phyloP scores from a whole-genome alignment of 1,284 basidiomycete species.

The Chalciporus piperatoides region DNA sequence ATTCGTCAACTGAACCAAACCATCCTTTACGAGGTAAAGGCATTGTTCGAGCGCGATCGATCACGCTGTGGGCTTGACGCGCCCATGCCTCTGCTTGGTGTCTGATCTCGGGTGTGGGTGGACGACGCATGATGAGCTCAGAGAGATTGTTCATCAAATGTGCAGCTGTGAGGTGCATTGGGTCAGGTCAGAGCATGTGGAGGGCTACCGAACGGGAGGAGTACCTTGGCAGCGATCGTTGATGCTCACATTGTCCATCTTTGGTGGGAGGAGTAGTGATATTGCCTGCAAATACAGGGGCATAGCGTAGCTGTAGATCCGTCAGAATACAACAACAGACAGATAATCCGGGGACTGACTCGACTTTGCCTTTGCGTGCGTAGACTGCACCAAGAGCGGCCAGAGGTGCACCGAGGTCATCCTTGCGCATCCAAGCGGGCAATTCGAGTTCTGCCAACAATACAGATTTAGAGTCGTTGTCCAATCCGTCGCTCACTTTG shows the following conservation, averaged over 20 bases:
- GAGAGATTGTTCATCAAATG: constrained; percentile 68
- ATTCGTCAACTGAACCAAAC: constrained; percentile 16
- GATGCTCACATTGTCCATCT: constrained; percentile 33
- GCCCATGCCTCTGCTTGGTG: constrained; percentile 62
- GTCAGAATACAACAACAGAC: not conserved
- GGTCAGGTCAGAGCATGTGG: not conserved
- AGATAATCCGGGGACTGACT: constrained; percentile 43
- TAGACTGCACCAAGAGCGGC: constrained; percentile 68
- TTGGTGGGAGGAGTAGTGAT: constrained; percentile 58
- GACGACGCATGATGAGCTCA: constrained; percentile 51
- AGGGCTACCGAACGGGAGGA: not conserved
- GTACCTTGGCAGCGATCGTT: constrained; percentile 62
- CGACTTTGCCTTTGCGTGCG: constrained; percentile 49
- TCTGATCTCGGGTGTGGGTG: constrained; percentile 43
- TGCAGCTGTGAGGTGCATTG: constrained; percentile 44
- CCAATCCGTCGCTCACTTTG: not conserved
- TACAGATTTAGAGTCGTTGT: constrained; percentile 5
- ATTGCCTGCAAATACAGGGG: constrained; percentile 65
- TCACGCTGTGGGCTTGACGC: constrained; percentile 48
- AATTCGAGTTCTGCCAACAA: constrained; percentile 52
- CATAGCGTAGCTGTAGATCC: constrained; percentile 51
- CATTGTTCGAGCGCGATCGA: constrained; percentile 35
- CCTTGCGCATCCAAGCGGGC: constrained; percentile 56
- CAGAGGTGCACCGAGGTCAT: constrained; percentile 66
- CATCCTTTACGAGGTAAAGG: constrained; percentile 26